These are phyloP conservation scores for Chaetomiaceae sp. DNA, from an alignment of 2,329 filamentous ascomycete genomes.

Conservation along the genomic window DNA sequence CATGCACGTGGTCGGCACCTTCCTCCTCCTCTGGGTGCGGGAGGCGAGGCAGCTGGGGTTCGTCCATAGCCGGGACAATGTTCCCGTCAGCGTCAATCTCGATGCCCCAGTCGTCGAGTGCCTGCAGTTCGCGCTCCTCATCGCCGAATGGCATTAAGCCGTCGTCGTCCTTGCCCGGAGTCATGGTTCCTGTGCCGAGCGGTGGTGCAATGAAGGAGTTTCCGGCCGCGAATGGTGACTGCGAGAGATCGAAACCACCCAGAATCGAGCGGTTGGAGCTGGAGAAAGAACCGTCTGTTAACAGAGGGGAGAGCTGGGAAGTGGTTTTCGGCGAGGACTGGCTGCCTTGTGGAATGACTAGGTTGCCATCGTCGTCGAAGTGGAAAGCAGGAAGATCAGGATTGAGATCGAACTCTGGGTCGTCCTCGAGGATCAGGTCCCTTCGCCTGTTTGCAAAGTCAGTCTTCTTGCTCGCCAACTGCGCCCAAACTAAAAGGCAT, in stretches of 20 bases:
- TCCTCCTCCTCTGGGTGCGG: constrained; percentile 20
- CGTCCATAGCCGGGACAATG: constrained; percentile 40
- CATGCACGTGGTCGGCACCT: background rate
- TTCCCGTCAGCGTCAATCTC: constrained; percentile 51
- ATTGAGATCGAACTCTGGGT: constrained; percentile 73
- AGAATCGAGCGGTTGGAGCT: constrained; percentile 21
- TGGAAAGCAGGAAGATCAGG: constrained; percentile 57
- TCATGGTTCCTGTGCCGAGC: constrained; percentile 17
- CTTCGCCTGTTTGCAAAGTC: constrained; percentile 57
- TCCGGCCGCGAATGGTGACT: constrained; percentile 20
- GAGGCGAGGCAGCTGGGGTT: constrained; percentile 43
- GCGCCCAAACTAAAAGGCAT: constrained; percentile 31
- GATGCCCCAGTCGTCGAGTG: constrained; percentile 40
- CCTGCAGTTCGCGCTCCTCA: constrained; percentile 35
- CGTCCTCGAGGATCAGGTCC: constrained; percentile 74
- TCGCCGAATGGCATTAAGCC: constrained; percentile 32
- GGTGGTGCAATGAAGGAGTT: constrained; percentile 19
- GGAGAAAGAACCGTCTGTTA: constrained; percentile 22
- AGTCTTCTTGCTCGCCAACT: background rate
- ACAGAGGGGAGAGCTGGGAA: constrained; percentile 45
- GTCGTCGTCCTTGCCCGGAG: constrained; percentile 28
- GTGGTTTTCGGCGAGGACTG: constrained; percentile 37
- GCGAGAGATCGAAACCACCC: constrained; percentile 20
- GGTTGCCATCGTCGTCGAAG: constrained; percentile 35
- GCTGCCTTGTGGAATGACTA: constrained; percentile 32